Evolutionary conservation across 2,329 filamentous ascomycete species (phyloP).

Genomic region (Bipolaris victoriae): DNA sequence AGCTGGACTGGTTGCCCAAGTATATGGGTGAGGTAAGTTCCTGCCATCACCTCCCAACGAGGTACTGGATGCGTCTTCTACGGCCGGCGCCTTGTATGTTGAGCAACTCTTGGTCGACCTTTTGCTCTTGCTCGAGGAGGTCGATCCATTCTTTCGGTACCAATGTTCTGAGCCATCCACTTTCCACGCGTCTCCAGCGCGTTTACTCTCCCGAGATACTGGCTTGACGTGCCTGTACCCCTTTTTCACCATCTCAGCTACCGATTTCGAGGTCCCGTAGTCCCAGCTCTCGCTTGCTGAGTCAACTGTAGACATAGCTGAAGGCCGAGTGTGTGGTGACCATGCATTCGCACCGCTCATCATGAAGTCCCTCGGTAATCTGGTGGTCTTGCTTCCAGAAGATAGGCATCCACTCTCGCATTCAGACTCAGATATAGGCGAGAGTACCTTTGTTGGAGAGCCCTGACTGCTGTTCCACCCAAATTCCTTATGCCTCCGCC

Average conservation of each 20-base stretch:
- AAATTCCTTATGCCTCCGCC: constrained; percentile 3
- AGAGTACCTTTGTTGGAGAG: constrained; percentile 6
- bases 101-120: constrained; percentile 19
- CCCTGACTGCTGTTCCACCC: background rate
- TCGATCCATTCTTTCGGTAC: constrained; percentile 1
- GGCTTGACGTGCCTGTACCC: constrained; percentile 5
- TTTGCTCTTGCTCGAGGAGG: constrained; percentile 3
- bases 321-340: constrained; percentile 12
- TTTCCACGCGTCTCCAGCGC: constrained; percentile 5
- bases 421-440: constrained; percentile 18
- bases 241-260: background rate
- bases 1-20: constrained; percentile 2
- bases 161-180: constrained; percentile 2
- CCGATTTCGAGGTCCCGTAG: background rate
- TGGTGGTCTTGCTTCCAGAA: constrained; percentile 3
- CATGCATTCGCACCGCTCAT: constrained; percentile 20
- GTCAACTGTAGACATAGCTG: background rate
- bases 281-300: background rate
- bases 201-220: background rate
- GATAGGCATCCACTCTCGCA: constrained; percentile 14
- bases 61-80: constrained; percentile 27
- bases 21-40: constrained; percentile 8
- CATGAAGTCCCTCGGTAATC: constrained; percentile 30
- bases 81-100: constrained; percentile 30
- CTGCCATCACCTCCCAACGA: constrained; percentile 11